A percentile compares a stretch with the other conserved stretches of the same genome.
Conservation (phyloP, 2,329 filamentous ascomycete genomes). For the Mycocentrospora acerina region DNA sequence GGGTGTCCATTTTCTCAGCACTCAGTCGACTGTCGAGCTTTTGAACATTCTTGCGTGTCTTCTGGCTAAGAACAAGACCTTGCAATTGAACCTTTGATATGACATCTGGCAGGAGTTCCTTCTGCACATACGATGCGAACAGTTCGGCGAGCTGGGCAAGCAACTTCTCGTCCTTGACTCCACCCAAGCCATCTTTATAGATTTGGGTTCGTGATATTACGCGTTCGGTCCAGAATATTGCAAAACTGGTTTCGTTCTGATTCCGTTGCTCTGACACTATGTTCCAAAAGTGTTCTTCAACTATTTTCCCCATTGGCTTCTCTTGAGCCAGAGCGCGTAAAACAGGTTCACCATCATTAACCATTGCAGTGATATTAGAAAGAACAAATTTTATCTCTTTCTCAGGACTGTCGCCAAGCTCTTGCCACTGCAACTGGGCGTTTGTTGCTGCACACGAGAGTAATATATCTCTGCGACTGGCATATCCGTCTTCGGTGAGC, state of each 20-base stretch:
- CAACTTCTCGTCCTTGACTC: conserved; percentile 33
- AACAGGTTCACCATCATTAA: conserved; percentile 10
- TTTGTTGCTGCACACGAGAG: conserved; percentile 8
- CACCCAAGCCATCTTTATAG: conserved; percentile 27
- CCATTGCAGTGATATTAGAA: conserved; percentile 12
- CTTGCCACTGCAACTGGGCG: conserved; percentile 28
- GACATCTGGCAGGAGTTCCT: conserved; percentile 38
- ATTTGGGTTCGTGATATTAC: conserved; percentile 25
- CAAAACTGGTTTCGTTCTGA: conserved; percentile 31
- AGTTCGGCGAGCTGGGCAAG: conserved; percentile 37
- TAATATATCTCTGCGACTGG: not conserved
- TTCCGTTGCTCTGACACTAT: conserved; percentile 27
- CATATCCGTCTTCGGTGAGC: conserved; percentile 14
- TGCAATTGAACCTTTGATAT: conserved; percentile 34
- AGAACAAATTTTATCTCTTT: conserved; percentile 28
- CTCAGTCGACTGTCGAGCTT: conserved; percentile 29
- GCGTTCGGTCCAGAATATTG: conserved; percentile 36
- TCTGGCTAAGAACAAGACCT: conserved; percentile 32
- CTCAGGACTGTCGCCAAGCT: conserved; percentile 16
- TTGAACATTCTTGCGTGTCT: conserved; percentile 32
- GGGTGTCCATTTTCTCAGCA: conserved; percentile 12
- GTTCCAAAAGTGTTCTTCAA: conserved; percentile 27
- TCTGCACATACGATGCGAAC: conserved; percentile 29
- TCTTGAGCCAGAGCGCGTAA: conserved; percentile 18
- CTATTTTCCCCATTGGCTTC: conserved; percentile 16